These are phyloP conservation scores for Macrotyloma uniflorum DNA, from an alignment of 306 rosid species.

Conservation along the genomic window DNA sequence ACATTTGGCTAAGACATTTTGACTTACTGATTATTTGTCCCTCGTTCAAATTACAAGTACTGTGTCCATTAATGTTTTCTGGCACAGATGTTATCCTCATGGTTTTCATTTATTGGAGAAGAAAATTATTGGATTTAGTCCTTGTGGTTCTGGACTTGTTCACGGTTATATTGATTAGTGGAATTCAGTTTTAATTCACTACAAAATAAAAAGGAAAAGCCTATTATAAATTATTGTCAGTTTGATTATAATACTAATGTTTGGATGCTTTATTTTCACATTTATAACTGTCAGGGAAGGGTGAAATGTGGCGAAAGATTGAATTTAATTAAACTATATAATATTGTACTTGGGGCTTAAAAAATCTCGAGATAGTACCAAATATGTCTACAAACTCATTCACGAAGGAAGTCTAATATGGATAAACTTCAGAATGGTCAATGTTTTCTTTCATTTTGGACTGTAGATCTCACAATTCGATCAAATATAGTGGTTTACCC, in stretches of 20 bases:
- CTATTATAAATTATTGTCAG: background rate
- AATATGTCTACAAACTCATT: too few relatives aligned
- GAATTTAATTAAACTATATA: background rate
- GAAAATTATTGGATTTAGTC: background rate
- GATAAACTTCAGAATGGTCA: too few relatives aligned
- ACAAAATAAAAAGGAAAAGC: background rate
- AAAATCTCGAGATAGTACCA: background rate
- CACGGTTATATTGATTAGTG: background rate
- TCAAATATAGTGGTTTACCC: too few relatives aligned
- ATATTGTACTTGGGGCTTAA: background rate
- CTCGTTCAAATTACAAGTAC: constrained; percentile 28
- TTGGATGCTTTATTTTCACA: background rate
- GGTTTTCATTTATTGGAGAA: constrained; percentile 26
- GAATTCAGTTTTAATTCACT: constrained; percentile 13
- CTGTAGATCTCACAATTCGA: too few relatives aligned
- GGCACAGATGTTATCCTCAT: constrained; percentile 15
- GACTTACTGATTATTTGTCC: constrained; percentile 31
- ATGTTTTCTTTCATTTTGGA: too few relatives aligned
- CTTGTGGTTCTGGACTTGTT: background rate
- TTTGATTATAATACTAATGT: background rate
- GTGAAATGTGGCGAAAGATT: background rate
- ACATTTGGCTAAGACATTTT: constrained; percentile 43
- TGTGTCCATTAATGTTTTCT: constrained; percentile 29
- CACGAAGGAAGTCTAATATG: too few relatives aligned
- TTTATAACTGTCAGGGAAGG: background rate